phyloP scores from a whole-genome alignment of 345 rosid genomes.

The Citrus cavaleriei region DNA sequence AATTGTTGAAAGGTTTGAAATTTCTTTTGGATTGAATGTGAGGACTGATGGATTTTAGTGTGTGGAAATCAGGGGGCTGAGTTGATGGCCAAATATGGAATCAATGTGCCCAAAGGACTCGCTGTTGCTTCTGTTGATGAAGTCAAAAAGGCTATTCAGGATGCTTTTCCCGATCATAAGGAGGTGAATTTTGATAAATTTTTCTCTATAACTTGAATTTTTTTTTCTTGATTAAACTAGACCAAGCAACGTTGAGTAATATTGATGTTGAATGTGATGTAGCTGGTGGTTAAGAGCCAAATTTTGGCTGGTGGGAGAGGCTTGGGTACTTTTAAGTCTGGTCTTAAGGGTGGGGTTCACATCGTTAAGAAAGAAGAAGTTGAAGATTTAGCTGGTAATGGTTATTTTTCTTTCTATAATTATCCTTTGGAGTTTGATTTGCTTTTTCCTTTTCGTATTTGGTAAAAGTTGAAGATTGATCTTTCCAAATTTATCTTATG shows the following conservation, averaged over 20 bases:
- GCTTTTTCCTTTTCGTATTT: background rate
- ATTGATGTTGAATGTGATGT: conserved; percentile 20
- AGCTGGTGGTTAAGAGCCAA: conserved; percentile 98
- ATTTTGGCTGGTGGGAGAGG: conserved; percentile 99
- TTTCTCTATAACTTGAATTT: background rate
- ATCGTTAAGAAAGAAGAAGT: conserved; percentile 70
- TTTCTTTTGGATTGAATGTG: background rate
- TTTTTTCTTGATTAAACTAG: too few relatives aligned
- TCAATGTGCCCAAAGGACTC: conserved; percentile 87
- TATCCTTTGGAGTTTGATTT: background rate
- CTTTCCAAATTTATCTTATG: background rate
- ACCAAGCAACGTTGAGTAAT: background rate
- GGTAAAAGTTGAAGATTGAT: background rate
- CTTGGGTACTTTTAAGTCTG: conserved; percentile 82
- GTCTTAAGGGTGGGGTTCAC: conserved; percentile 96
- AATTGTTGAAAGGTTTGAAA: background rate
- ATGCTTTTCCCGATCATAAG: conserved; percentile 59
- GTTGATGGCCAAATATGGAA: conserved; percentile 86
- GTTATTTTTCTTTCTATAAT: background rate
- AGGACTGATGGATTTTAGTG: background rate
- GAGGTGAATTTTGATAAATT: conserved; percentile 45
- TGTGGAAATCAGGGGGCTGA: conserved; percentile 68
- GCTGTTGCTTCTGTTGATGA: conserved; percentile 72
- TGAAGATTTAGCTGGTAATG: conserved; percentile 77
- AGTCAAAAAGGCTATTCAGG: conserved; percentile 52